Percentiles rank a stretch among this genome's conserved stretches.
Evolutionary conservation across 1,139 yeast species (phyloP).

Genomic region (Diutina ranongensis): DNA sequence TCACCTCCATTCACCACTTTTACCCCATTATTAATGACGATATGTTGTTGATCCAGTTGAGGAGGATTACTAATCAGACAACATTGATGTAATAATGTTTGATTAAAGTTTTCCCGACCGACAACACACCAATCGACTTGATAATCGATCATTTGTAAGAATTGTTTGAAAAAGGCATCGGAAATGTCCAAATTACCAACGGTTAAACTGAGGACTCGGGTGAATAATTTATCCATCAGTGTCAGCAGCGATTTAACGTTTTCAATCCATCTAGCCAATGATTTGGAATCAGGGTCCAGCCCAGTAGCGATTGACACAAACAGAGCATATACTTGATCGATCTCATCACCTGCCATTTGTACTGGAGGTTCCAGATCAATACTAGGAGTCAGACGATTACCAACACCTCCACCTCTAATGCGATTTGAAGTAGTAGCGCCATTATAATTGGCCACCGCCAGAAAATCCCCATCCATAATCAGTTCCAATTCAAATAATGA

Average conservation of each 20-base stretch:
- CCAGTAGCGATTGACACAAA: slow-evolving; percentile 49
- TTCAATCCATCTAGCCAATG: slow-evolving; percentile 38
- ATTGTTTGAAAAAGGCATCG: slow-evolving; percentile 35
- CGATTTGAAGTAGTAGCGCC: slow-evolving; percentile 2
- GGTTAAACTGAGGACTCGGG: slow-evolving; percentile 41
- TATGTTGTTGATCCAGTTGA: slow-evolving; percentile 22
- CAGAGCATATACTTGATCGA: slow-evolving; percentile 58
- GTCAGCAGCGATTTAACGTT: slow-evolving; percentile 22
- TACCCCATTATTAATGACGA: slow-evolving; percentile 33
- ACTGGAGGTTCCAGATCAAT: background rate
- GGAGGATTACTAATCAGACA: slow-evolving; percentile 25
- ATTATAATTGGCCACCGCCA: slow-evolving; percentile 7
- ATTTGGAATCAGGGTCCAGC: slow-evolving; percentile 32
- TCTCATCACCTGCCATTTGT: slow-evolving; percentile 16
- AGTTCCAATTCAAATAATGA: slow-evolving; percentile 79
- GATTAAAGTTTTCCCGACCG: slow-evolving; percentile 29
- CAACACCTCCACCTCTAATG: background rate
- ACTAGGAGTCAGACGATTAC: background rate
- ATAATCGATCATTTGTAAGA: slow-evolving; percentile 30
- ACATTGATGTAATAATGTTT: slow-evolving; percentile 33
- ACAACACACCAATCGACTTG: slow-evolving; percentile 29
- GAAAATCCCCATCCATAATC: slow-evolving; percentile 66
- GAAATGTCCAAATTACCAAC: slow-evolving; percentile 41
- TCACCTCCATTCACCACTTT: slow-evolving; percentile 32
- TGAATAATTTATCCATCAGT: background rate